Percentiles rank a stretch among this genome's conserved stretches.
These are phyloP conservation scores for Rachicladosporium sp. DNA, from an alignment of 2,329 filamentous ascomycete genomes.

Conservation along the genomic window DNA sequence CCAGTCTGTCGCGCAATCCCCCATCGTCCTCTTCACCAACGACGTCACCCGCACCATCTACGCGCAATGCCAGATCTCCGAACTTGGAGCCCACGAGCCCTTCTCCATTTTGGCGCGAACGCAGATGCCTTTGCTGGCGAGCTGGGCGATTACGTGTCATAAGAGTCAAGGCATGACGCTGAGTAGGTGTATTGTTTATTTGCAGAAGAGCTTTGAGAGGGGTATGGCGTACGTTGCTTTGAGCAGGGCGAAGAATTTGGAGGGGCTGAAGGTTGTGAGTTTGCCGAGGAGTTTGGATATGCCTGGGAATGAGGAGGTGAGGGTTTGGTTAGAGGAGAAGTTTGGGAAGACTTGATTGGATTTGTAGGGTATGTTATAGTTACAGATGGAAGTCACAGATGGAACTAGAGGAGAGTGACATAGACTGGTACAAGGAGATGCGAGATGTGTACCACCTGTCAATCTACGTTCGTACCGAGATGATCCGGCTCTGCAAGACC, in stretches of 20 bases:
- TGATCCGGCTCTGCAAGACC: no score
- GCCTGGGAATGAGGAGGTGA: constrained; percentile 23
- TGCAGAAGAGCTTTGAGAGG: constrained; percentile 40
- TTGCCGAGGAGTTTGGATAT: constrained; percentile 8
- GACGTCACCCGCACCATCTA: constrained; percentile 31
- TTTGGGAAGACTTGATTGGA: not conserved
- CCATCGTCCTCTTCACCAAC: constrained; percentile 41
- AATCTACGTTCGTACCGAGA: no score
- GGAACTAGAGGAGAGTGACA: no score
- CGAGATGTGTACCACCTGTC: no score
- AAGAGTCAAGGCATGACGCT: constrained; percentile 52
- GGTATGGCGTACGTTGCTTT: constrained; percentile 53
- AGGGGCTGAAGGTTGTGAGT: constrained; percentile 32
- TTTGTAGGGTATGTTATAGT: no score
- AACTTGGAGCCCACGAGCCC: constrained; percentile 27
- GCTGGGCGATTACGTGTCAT: constrained; percentile 53
- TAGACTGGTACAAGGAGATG: no score
- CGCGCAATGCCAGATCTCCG: constrained; percentile 38
- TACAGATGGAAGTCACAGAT: no score
- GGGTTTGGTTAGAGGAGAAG: constrained; percentile 18
- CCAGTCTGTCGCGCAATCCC: not conserved
- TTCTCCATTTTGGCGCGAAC: constrained; percentile 39
- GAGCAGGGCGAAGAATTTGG: constrained; percentile 39
- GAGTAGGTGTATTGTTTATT: constrained; percentile 44
- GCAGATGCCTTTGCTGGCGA: constrained; percentile 47